Conservation (phyloP, 345 rosid genomes). For the Citrus mangshanensis region DNA sequence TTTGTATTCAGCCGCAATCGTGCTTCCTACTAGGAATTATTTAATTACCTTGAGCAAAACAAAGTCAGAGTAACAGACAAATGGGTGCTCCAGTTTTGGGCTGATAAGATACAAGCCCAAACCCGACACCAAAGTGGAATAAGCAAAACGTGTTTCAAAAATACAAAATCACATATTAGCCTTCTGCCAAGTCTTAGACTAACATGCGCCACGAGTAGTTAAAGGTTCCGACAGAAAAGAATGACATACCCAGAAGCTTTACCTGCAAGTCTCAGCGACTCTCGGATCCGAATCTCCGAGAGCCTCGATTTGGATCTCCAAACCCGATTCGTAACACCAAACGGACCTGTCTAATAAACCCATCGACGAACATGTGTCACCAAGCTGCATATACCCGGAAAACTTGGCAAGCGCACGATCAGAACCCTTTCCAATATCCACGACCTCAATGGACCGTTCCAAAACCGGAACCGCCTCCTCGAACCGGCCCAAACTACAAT, state of each 20-base stretch:
- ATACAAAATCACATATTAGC: background rate
- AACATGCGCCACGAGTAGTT: background rate
- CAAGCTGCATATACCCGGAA: constrained; percentile 54
- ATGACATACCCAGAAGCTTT: background rate
- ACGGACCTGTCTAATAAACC: constrained; percentile 46
- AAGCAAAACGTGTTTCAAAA: background rate
- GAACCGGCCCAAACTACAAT: constrained; percentile 38
- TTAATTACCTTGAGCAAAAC: background rate
- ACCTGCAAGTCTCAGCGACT: constrained; percentile 47
- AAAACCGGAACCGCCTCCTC: constrained; percentile 46
- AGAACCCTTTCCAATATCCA: constrained; percentile 19
- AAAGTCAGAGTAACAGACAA: background rate
- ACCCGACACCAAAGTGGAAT: background rate
- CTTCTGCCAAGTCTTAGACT: background rate
- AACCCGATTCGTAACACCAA: constrained; percentile 38
- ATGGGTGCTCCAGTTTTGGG: too few species aligned
- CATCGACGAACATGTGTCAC: constrained; percentile 46
- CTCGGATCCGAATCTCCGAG: constrained; percentile 41
- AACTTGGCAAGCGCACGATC: constrained; percentile 47
- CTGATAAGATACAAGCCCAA: background rate
- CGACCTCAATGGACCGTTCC: constrained; percentile 36
- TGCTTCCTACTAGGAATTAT: too few species aligned
- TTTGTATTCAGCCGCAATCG: too few species aligned
- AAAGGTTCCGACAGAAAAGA: background rate
- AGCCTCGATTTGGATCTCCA: constrained; percentile 43